Evolutionary conservation across 1,284 basidiomycete genomes (phyloP).

Genomic region (Melampsora abietis-canadensis): DNA sequence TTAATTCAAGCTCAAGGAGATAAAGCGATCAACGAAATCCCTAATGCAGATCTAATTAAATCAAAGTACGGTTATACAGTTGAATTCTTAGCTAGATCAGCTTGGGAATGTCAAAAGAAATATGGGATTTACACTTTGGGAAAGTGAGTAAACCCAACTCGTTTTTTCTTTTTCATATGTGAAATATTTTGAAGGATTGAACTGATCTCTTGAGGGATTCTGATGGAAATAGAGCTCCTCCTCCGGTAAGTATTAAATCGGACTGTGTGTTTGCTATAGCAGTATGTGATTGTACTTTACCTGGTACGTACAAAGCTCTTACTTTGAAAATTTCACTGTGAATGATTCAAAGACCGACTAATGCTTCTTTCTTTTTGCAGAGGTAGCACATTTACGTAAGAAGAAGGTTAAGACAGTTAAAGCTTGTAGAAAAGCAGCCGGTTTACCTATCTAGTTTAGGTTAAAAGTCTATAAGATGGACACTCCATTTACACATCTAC

Average conservation of each 20-base stretch:
- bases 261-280: slow-evolving; percentile 38
- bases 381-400: slow-evolving; percentile 27
- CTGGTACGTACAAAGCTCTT: not conserved
- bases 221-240: slow-evolving; percentile 27
- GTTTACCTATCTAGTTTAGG: slow-evolving; percentile 28
- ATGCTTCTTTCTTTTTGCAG: not conserved
- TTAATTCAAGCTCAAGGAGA: slow-evolving; percentile 32
- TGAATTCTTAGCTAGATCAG: slow-evolving; percentile 22
- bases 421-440: slow-evolving; percentile 32
- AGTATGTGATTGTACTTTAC: slow-evolving; percentile 42
- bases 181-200: not conserved
- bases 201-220: not conserved
- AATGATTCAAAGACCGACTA: not conserved
- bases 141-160: slow-evolving; percentile 7
- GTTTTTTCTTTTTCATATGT: too few species aligned
- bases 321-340: not conserved
- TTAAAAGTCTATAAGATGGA: too few species aligned
- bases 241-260: slow-evolving; percentile 10
- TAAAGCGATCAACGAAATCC: slow-evolving; percentile 35
- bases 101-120: slow-evolving; percentile 44
- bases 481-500: too few species aligned
- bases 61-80: slow-evolving; percentile 42
- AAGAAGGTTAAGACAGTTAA: slow-evolving; percentile 27
- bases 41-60: slow-evolving; percentile 32
- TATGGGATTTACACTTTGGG: slow-evolving; percentile 25